Conservation (phyloP, 306 rosid genomes). For the Vigna unguiculata region DNA sequence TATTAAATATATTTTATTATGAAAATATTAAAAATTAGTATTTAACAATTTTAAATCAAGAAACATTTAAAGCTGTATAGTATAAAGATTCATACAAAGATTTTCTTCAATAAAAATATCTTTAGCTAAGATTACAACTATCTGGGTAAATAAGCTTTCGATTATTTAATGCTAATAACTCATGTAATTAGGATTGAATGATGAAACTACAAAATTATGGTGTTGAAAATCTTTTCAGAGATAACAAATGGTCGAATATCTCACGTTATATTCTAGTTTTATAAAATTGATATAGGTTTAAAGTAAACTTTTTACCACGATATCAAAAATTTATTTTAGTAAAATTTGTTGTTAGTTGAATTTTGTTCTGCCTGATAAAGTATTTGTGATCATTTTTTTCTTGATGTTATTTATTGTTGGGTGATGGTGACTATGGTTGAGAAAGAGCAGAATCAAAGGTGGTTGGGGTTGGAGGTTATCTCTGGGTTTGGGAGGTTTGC, state of each 20-base stretch:
- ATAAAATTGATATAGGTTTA: too few species aligned
- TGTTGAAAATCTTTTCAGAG: too few species aligned
- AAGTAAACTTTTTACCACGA: too few species aligned
- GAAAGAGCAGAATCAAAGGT: constrained; percentile 61
- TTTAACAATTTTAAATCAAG: not conserved
- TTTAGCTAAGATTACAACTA: not conserved
- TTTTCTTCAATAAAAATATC: not conserved
- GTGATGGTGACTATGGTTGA: constrained; percentile 13
- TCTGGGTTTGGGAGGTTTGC: constrained; percentile 81
- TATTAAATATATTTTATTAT: too few species aligned
- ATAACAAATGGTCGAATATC: too few species aligned
- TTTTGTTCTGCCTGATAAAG: too few species aligned
- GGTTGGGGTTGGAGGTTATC: constrained; percentile 99
- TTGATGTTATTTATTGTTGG: not conserved
- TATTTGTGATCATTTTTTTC: not conserved
- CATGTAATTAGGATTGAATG: not conserved
- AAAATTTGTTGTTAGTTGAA: too few species aligned
- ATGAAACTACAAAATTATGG: not conserved
- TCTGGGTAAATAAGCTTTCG: not conserved
- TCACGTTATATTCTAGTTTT: too few species aligned
- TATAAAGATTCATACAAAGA: not conserved
- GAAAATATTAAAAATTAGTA: too few species aligned
- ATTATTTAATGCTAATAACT: not conserved
- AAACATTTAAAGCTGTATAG: not conserved
- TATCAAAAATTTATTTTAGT: too few species aligned